Conservation (phyloP, 164 flowering plant species). For the Magnolia officinalis region DNA sequence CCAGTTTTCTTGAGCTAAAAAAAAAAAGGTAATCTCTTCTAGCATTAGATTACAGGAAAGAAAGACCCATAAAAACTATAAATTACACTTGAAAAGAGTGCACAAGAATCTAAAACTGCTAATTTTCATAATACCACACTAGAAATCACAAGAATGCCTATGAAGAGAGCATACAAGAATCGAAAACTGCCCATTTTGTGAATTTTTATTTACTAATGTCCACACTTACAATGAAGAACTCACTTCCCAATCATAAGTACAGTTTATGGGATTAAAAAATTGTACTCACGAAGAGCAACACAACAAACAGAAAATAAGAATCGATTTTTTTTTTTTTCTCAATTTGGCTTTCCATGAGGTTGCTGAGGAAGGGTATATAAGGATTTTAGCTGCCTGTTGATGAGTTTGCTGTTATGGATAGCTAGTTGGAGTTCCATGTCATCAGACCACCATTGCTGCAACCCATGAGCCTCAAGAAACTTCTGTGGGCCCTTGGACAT, state of each 20-base stretch:
- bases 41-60: no score
- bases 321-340: not conserved
- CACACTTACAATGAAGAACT: no score
- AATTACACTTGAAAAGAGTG: no score
- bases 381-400: constrained; percentile 75
- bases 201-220: no score
- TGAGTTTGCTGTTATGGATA: constrained; percentile 64
- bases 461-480: constrained; percentile 87
- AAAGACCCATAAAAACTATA: no score
- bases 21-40: no score
- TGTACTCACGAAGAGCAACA: constrained; percentile 1
- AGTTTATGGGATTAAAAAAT: not conserved
- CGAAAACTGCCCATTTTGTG: no score
- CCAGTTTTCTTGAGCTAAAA: no score
- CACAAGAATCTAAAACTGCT: no score
- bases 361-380: constrained; percentile 42
- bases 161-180: no score
- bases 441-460: constrained; percentile 98
- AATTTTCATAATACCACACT: no score
- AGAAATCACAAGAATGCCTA: no score
- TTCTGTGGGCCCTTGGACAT: constrained; percentile 81
- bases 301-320: not conserved
- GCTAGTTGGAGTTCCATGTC: constrained; percentile 76
- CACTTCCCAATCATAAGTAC: not conserved
- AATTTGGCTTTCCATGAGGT: constrained; percentile 27